These are phyloP conservation scores for Coniochaeta sp. DNA, from an alignment of 2,329 filamentous ascomycete species.

Conservation along the genomic window DNA sequence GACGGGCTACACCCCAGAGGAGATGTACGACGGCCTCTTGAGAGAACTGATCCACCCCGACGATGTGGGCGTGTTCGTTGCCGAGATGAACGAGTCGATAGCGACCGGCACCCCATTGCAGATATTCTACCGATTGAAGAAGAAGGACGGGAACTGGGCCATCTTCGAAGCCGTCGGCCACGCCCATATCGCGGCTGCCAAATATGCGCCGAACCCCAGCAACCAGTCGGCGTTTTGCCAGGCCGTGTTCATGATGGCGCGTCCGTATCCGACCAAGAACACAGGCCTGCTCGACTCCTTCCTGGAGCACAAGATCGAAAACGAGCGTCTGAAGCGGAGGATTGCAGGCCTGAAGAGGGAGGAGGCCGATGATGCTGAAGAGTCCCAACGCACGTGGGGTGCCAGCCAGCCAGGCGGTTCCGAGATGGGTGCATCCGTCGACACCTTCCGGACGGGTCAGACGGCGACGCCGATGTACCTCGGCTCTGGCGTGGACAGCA, in stretches of 20 bases:
- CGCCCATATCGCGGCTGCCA: slow-evolving; percentile 72
- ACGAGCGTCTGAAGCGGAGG: slow-evolving; percentile 75
- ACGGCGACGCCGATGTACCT: slow-evolving; percentile 1
- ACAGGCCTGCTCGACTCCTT: slow-evolving; percentile 83
- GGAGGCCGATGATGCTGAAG: slow-evolving; percentile 72
- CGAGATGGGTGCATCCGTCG: slow-evolving; percentile 44
- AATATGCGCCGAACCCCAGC: slow-evolving; percentile 53
- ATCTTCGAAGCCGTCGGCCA: slow-evolving; percentile 93
- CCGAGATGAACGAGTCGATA: slow-evolving; percentile 86
- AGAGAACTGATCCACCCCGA: slow-evolving; percentile 80
- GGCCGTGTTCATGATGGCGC: slow-evolving; percentile 89
- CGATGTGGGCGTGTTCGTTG: slow-evolving; percentile 73
- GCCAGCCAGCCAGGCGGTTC: slow-evolving; percentile 51
- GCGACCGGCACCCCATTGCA: slow-evolving; percentile 71
- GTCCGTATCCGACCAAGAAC: slow-evolving; percentile 85
- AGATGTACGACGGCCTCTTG: slow-evolving; percentile 69
- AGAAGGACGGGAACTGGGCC: slow-evolving; percentile 61
- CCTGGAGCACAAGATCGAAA: slow-evolving; percentile 93
- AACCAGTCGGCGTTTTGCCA: slow-evolving; percentile 68
- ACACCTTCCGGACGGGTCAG: slow-evolving; percentile 19
- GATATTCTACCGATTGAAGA: slow-evolving; percentile 81
- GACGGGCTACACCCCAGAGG: slow-evolving; percentile 66
- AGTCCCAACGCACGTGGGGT: slow-evolving; percentile 53
- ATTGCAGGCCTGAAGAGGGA: slow-evolving; percentile 81
- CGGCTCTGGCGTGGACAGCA: neutral